Evolutionary conservation across 108 stramenopile species (phyloP), one percentile per base, ranked within the genome.

Genomic region (Skeletonema tropicum): DNA sequence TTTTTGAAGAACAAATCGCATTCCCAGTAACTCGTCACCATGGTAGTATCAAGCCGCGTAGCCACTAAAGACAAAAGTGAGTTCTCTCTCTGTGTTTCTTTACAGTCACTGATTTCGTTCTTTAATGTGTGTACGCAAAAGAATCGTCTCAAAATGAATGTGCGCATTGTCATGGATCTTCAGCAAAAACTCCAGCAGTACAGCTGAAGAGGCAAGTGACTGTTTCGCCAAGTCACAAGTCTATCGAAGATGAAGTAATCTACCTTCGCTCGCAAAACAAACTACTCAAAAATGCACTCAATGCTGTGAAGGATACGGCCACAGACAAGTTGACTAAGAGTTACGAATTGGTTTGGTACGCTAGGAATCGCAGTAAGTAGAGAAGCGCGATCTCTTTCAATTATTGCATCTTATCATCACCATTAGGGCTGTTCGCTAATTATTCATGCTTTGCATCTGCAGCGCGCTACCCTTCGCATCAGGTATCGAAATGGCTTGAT

Each of bases 301-400:
- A 75, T 15, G 78, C 74, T 38, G 52, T 84, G 55, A 79, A 84
- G 26, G 65, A 84, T 29, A 70, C 64, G 26, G 78, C 83, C 13
- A 17, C 58, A 7, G 73, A 75, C 11, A 66, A 80, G 33, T 30
- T 73, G 30, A 55, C 60, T 17, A 60, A 60, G 30, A 70, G 64
- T 30, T 80, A 76, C 64, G 83, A 84, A 23, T 46, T 84, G 13
- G 83, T 84, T 2, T 84, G 83, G 83, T 84, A 70, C 29, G 78
- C 83, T n/a, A 75, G 73, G 58, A 74, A 84, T 62, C 61, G 83
- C 11, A 76, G 82, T 77, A 49, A 75, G 80, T 81, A 29, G n/a
- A 29, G 26, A 29, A 6, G 23, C 15, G n/a, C 2, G 0, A 17
- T n/a, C 14, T 58, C 36, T 39, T 57, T 5, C 17, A 31, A 13